Evolutionary conservation across 1,284 basidiomycete species (phyloP).

Genomic region (Leucoagaricus sp.): DNA sequence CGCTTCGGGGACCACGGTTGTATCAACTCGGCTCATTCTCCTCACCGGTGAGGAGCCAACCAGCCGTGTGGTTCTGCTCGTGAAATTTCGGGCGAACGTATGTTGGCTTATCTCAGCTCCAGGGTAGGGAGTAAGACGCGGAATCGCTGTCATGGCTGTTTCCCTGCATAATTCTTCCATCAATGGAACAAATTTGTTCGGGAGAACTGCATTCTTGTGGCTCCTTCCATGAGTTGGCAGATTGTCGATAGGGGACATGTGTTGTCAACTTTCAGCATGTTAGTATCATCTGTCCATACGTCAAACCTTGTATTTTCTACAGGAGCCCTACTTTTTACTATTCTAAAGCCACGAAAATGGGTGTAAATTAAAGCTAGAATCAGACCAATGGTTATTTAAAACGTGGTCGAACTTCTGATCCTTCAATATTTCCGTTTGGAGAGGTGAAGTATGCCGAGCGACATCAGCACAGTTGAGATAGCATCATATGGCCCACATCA

Average conservation of each 20-base stretch:
- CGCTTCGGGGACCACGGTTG: not conserved
- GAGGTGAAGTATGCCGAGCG: not conserved
- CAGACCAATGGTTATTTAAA: not conserved
- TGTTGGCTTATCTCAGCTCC: no score
- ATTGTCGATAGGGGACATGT: not conserved
- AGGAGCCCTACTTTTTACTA: not conserved
- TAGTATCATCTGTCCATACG: not conserved
- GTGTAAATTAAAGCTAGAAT: not conserved
- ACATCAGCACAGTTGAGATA: not conserved
- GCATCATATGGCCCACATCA: conserved; percentile 1
- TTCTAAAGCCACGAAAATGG: not conserved
- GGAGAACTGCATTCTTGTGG: not conserved
- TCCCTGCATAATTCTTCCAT: not conserved
- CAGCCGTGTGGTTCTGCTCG: no score
- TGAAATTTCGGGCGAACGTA: no score
- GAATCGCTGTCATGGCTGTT: not conserved
- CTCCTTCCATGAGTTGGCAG: not conserved
- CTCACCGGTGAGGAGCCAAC: no score
- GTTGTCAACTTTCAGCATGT: not conserved
- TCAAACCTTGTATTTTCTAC: not conserved
- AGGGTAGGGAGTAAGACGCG: not conserved
- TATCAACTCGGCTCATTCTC: not conserved
- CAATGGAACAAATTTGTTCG: not conserved
- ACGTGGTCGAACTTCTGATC: not conserved
- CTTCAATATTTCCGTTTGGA: not conserved